These are phyloP conservation scores for Candida smagusa DNA, from an alignment of 1,139 yeast genomes.

Conservation along the genomic window DNA sequence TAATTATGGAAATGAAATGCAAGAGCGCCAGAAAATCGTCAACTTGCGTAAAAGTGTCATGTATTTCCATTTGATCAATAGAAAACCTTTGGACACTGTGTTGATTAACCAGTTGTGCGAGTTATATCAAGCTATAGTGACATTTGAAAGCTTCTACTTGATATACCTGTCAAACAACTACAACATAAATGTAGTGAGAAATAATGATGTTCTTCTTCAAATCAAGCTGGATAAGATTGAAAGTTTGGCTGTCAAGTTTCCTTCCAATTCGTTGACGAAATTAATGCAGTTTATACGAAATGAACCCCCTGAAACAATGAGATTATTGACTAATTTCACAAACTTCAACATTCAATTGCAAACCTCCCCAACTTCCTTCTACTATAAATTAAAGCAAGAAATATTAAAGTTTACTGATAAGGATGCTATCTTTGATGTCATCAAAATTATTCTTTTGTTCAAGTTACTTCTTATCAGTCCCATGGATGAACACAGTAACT, in stretches of 20 bases:
- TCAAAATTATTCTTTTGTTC: conserved; percentile 27
- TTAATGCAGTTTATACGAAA: conserved; percentile 15
- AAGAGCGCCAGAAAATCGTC: conserved; percentile 34
- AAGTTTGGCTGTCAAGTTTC: conserved; percentile 9
- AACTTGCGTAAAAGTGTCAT: conserved; percentile 35
- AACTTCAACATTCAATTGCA: conserved; percentile 13
- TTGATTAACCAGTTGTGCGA: conserved; percentile 30
- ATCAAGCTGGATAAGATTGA: conserved; percentile 11
- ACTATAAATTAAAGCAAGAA: conserved; percentile 4
- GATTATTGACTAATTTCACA: conserved; percentile 11
- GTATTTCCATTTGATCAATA: conserved; percentile 33
- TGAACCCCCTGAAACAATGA: conserved; percentile 9
- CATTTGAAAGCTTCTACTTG: conserved; percentile 33
- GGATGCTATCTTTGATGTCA: conserved; percentile 15
- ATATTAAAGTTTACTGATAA: neutral
- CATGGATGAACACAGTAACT: conserved; percentile 17
- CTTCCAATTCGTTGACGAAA: conserved; percentile 11
- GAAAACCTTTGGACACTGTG: conserved; percentile 19
- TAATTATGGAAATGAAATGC: conserved; percentile 17
- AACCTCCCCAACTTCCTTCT: neutral
- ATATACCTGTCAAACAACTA: conserved; percentile 28
- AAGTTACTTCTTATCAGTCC: conserved; percentile 31
- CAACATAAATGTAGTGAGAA: conserved; percentile 15
- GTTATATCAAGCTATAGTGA: conserved; percentile 32
- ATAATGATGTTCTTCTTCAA: conserved; percentile 19